Percentiles rank a stretch among this genome's conserved stretches.
Conservation (phyloP, 768 basidiomycete species). For the Pleurotus citrinopileatus region DNA sequence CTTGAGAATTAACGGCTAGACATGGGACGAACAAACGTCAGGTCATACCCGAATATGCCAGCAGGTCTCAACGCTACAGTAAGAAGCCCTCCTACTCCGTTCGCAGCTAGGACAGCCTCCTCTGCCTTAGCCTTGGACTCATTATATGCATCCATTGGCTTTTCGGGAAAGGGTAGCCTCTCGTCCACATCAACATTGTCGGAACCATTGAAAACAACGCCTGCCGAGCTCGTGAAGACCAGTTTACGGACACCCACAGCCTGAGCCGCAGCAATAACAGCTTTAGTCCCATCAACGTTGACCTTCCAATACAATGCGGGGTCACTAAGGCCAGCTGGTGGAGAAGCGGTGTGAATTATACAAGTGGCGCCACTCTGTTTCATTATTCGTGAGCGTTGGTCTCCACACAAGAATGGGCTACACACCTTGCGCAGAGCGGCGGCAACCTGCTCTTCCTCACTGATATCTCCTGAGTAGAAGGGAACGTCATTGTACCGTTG, state of each 20-base stretch:
- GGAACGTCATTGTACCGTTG: constrained; percentile 85
- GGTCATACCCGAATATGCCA: constrained; percentile 95
- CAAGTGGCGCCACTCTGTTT: constrained; percentile 79
- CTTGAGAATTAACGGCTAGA: not conserved
- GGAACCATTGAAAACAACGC: constrained; percentile 82
- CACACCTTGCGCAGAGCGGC: constrained; percentile 72
- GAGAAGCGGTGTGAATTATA: constrained; percentile 94
- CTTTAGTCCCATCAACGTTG: constrained; percentile 88
- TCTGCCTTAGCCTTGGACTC: constrained; percentile 92
- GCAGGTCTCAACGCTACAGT: constrained; percentile 92
- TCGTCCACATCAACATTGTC: constrained; percentile 89
- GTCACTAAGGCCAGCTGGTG: constrained; percentile 61
- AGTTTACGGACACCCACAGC: constrained; percentile 75
- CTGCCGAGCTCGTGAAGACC: constrained; percentile 93
- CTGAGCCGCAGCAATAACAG: constrained; percentile 80
- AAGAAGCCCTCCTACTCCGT: constrained; percentile 77
- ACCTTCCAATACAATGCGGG: constrained; percentile 83
- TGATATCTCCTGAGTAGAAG: constrained; percentile 90
- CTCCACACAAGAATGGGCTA: constrained; percentile 4
- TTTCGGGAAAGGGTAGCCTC: constrained; percentile 69
- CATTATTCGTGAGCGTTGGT: constrained; percentile 6
- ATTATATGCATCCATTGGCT: constrained; percentile 88
- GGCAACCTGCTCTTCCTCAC: constrained; percentile 67
- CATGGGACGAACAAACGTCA: constrained; percentile 12
- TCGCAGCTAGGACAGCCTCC: constrained; percentile 77